phyloP scores from a whole-genome alignment of 2,329 filamentous ascomycete species.

The Ophiocordyceps camponoti-rufipedis region DNA sequence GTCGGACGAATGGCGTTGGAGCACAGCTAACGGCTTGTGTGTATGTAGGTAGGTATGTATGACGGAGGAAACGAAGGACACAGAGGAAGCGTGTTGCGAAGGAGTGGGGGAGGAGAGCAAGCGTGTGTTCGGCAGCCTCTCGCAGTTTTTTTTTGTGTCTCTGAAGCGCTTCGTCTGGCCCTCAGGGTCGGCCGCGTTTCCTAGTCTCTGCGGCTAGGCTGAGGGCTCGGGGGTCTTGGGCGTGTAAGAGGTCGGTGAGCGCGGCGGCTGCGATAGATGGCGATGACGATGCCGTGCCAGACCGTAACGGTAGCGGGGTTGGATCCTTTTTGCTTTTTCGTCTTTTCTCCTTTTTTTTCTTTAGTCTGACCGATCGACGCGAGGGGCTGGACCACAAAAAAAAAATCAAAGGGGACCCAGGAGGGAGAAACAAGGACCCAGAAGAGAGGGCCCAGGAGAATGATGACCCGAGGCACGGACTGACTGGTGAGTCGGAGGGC shows the following conservation, averaged over 20 bases:
- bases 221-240: not conserved
- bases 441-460: not conserved
- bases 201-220: not conserved
- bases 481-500: not conserved
- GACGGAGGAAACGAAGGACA: not conserved
- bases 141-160: not conserved
- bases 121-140: not conserved
- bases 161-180: not conserved
- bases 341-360: not conserved
- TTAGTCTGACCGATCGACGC: not conserved
- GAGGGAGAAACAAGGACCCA: no score
- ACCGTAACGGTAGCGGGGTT: not conserved
- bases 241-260: not conserved
- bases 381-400: not conserved
- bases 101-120: not conserved
- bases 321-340: not conserved
- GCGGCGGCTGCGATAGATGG: not conserved
- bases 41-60: no score
- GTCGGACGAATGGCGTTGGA: not conserved
- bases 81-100: not conserved
- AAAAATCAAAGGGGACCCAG: not conserved
- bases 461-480: not conserved
- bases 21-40: not conserved
- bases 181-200: not conserved
- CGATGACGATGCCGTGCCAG: not conserved